These are phyloP conservation scores for Elymus sibiricus DNA, from an alignment of 176 grass and related monocot genomes.

Conservation along the genomic window DNA sequence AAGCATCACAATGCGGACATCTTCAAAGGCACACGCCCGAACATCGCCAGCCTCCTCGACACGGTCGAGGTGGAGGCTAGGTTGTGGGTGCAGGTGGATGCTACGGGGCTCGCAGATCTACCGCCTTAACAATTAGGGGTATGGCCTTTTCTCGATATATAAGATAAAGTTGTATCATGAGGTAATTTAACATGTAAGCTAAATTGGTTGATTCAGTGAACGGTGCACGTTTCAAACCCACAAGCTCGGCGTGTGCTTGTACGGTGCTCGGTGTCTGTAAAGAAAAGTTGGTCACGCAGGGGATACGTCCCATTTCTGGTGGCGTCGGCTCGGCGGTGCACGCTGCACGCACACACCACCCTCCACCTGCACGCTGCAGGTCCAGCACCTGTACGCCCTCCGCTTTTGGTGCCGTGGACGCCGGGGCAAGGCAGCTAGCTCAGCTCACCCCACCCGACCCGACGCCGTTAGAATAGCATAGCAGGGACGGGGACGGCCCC, in stretches of 20 bases:
- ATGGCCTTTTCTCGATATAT: no score
- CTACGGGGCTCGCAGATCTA: neutral
- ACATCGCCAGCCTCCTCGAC: neutral
- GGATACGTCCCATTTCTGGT: neutral
- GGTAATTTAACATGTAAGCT: no score
- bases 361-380: neutral
- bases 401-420: slow-evolving; percentile 42
- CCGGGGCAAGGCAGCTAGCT: slow-evolving; percentile 33
- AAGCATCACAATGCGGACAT: neutral
- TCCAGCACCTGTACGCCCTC: no score
- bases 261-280: no score
- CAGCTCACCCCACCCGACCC: neutral
- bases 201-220: no score
- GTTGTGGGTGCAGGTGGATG: neutral
- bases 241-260: no score
- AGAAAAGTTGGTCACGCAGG: neutral
- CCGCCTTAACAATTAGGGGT: no score
- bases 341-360: neutral
- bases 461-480: slow-evolving; percentile 29
- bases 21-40: neutral
- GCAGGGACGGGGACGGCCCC: neutral
- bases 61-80: neutral
- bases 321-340: neutral
- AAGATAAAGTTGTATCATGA: no score
- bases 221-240: no score